Base-by-base conservation (phyloP, 228 moss, liverwort and hornwort species). In the Sphagnum fallax region DNA sequence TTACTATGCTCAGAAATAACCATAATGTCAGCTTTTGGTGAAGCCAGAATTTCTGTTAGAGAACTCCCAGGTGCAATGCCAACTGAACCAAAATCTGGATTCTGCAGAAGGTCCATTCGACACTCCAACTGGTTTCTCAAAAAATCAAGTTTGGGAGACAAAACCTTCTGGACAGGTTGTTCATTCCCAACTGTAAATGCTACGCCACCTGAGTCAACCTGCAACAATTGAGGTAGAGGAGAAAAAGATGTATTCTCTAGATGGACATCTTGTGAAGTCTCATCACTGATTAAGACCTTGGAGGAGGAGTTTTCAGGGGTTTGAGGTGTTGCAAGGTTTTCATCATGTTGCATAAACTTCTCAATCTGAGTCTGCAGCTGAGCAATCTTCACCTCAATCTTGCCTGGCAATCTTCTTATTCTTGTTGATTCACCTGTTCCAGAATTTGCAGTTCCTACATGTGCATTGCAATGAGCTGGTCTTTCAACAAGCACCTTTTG, bases 401-500 rank as follows among this genome's bases (percentile, higher is more conserved):
- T 68, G 2, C 32, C 2, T 32, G 32, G 32, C 2, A 32, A 32
- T 32, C 32, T 32, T 32, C 32, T 32, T 32, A 32, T 32, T 2
- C 32, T 32, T 32, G 32, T 32, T 32, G 64, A 62, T 12, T 72
- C 48, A 14, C 68, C 82, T 4, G 70, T 50, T 6, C 6, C 51
- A 32, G 32, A 32, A 55, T 55, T 8, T 12, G 8, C 9, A 55
- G 55, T 12, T 55, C 55, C 55, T 55, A 8, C 12, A 8, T 8
- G 55, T 12, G 9, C 55, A 8, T 12, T 12, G 55, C 9, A 55
- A 73, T 78, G 75, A 1, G 82, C 82, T 0, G 78, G 76, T 7
- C 82, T 75, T 65, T 82, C 82, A 51, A 65, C 5, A 47, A 82
- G 16, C 10, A 82, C 78, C 73, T 82, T 82, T 75, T 82, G 78